Evolutionary conservation across 768 basidiomycete genomes (phyloP).

Genomic region (Cystofilobasidium ferigula): DNA sequence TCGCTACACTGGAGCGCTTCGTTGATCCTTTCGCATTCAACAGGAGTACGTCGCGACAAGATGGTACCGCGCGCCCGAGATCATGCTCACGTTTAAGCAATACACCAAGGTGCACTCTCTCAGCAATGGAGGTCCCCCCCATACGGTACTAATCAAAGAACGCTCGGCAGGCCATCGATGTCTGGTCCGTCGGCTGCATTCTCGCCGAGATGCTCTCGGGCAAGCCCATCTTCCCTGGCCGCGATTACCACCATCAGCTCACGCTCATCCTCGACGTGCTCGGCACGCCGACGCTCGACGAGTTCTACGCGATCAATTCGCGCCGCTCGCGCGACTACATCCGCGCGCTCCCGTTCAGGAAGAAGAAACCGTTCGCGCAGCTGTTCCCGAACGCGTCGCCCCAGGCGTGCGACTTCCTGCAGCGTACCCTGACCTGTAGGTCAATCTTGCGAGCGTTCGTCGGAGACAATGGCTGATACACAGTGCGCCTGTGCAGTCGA

Average conservation of each 20-base stretch:
- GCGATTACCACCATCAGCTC: conserved; percentile 86
- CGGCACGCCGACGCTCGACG: conserved; percentile 62
- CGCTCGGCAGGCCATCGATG: conserved; percentile 39
- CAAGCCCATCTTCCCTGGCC: conserved; percentile 88
- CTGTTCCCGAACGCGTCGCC: conserved; percentile 65
- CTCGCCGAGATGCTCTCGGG: conserved; percentile 85
- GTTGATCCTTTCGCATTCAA: not conserved
- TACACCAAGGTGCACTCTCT: conserved; percentile 38
- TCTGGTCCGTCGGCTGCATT: conserved; percentile 54
- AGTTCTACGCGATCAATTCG: conserved; percentile 85
- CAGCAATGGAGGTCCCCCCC: not conserved
- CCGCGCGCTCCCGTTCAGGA: conserved; percentile 67
- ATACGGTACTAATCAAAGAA: not conserved
- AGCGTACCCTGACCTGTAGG: conserved; percentile 63
- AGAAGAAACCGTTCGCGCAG: conserved; percentile 56
- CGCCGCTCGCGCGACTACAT: conserved; percentile 44
- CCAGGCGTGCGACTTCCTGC: conserved; percentile 37
- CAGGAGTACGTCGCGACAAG: conserved; percentile 90
- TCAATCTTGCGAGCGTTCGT: not conserved
- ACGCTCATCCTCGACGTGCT: conserved; percentile 88
- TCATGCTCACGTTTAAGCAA: conserved; percentile 45
- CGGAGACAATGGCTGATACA: not conserved
- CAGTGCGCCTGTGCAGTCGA: conserved; percentile 29
- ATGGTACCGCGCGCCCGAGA: conserved; percentile 51
- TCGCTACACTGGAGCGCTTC: not conserved